Conservation (phyloP, 2,329 filamentous ascomycete genomes). For the Fusarium pseudograminearum region DNA sequence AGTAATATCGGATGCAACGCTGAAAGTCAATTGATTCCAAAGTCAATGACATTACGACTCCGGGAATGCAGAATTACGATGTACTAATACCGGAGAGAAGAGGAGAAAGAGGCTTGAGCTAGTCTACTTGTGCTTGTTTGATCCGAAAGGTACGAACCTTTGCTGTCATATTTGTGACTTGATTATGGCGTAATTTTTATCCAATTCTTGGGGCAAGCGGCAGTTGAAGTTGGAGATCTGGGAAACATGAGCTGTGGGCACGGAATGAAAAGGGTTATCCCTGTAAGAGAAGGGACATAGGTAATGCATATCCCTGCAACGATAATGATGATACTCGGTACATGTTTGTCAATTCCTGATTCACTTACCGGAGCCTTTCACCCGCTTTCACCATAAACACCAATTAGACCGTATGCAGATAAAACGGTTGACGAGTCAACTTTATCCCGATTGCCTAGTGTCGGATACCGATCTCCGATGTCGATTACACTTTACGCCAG, state of each 20-base stretch:
- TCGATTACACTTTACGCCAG: not conserved
- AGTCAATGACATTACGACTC: conserved; percentile 33
- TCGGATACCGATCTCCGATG: not conserved
- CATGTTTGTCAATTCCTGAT: not conserved
- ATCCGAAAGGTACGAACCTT: not conserved
- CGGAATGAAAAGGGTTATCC: too few species aligned
- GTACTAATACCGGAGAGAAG: conserved; percentile 22
- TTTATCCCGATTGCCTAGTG: not conserved
- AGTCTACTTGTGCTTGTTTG: conserved; percentile 4
- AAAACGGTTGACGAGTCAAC: not conserved
- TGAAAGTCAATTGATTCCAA: conserved; percentile 1
- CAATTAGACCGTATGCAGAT: not conserved
- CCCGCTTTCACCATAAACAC: not conserved
- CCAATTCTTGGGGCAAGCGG: not conserved
- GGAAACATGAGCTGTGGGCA: not conserved
- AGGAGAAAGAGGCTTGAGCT: not conserved
- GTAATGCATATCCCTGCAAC: not conserved
- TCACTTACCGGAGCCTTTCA: not conserved
- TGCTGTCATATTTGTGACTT: conserved; percentile 23
- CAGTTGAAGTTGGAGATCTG: not conserved
- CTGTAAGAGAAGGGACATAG: not conserved
- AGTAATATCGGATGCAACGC: not conserved
- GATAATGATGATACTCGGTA: not conserved
- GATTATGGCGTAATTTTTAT: conserved; percentile 31
- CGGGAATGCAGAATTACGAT: not conserved